Percentiles rank a stretch among this genome's conserved stretches.
phyloP scores from a whole-genome alignment of 208 protist species.

The Spongospora subterranea region DNA sequence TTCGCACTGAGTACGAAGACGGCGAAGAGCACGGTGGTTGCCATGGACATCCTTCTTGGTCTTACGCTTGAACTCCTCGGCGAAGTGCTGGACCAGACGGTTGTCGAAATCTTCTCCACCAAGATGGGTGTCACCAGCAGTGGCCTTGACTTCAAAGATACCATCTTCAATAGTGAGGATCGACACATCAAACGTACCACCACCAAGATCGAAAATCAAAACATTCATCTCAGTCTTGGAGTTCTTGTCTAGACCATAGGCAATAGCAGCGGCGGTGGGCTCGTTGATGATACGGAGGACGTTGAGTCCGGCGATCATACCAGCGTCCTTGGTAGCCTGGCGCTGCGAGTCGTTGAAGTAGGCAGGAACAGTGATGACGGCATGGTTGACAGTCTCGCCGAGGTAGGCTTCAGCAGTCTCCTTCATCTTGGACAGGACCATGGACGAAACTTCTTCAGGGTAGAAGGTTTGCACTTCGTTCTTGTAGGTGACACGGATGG shows the following conservation, averaged over 20 bases:
- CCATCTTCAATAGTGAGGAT: slow-evolving; percentile 95
- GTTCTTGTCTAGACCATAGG: slow-evolving; percentile 93
- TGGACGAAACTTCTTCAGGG: slow-evolving; percentile 89
- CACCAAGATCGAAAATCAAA: slow-evolving; percentile 77
- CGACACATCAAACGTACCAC: slow-evolving; percentile 90
- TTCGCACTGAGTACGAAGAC: slow-evolving; percentile 81
- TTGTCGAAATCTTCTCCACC: slow-evolving; percentile 95
- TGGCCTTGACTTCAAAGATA: slow-evolving; percentile 91
- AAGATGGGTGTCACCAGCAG: slow-evolving; percentile 98
- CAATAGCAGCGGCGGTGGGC: slow-evolving; percentile 98
- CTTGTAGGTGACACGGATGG: slow-evolving; percentile 81
- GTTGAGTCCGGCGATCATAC: slow-evolving; percentile 87
- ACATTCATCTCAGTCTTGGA: slow-evolving; percentile 62
- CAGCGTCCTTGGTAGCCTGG: slow-evolving; percentile 89
- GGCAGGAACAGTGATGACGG: slow-evolving; percentile 94
- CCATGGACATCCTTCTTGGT: slow-evolving; percentile 79
- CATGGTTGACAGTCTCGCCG: slow-evolving; percentile 86
- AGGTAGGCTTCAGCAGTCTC: slow-evolving; percentile 92
- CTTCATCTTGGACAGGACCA: slow-evolving; percentile 92
- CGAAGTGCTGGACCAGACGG: slow-evolving; percentile 94
- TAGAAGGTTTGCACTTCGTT: slow-evolving; percentile 82
- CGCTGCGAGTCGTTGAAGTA: slow-evolving; percentile 96
- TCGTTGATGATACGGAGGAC: slow-evolving; percentile 99
- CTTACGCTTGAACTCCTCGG: slow-evolving; percentile 92
- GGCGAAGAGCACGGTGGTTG: slow-evolving; percentile 75